Evolutionary conservation across 441 rosid species (phyloP).

Genomic region (Jatropha podagrica): DNA sequence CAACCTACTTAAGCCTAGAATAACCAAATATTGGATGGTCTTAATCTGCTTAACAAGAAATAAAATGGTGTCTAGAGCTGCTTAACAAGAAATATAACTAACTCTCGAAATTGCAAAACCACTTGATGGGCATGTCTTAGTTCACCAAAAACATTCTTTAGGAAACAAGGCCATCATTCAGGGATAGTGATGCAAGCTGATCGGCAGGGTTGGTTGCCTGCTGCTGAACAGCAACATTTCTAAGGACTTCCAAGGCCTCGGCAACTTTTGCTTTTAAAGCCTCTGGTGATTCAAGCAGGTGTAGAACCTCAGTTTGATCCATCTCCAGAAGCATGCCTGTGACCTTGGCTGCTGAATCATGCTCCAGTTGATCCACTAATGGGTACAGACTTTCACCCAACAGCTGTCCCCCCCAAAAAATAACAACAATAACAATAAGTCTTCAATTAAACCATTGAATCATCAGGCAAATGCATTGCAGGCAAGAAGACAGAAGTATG

Average conservation of each 20-base stretch:
- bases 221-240: constrained; percentile 58
- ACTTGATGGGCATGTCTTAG: background rate
- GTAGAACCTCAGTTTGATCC: constrained; percentile 92
- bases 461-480: background rate
- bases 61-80: background rate
- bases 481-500: background rate
- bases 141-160: constrained; percentile 18
- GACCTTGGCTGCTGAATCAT: constrained; percentile 80
- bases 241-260: constrained; percentile 75
- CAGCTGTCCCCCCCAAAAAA: constrained; percentile 35
- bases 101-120: background rate
- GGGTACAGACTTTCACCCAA: constrained; percentile 85
- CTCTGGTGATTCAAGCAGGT: constrained; percentile 83
- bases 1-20: background rate
- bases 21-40: background rate
- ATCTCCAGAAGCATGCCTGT: constrained; percentile 94
- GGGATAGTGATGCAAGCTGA: constrained; percentile 61
- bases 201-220: constrained; percentile 48
- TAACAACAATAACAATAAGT: too few relatives aligned
- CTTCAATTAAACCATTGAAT: background rate
- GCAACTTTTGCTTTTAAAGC: constrained; percentile 79
- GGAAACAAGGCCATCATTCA: constrained; percentile 55
- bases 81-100: background rate
- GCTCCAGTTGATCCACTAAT: constrained; percentile 77
- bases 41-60: background rate